These are phyloP conservation scores for Delonix regia DNA, from an alignment of 306 rosid species.

Conservation along the genomic window DNA sequence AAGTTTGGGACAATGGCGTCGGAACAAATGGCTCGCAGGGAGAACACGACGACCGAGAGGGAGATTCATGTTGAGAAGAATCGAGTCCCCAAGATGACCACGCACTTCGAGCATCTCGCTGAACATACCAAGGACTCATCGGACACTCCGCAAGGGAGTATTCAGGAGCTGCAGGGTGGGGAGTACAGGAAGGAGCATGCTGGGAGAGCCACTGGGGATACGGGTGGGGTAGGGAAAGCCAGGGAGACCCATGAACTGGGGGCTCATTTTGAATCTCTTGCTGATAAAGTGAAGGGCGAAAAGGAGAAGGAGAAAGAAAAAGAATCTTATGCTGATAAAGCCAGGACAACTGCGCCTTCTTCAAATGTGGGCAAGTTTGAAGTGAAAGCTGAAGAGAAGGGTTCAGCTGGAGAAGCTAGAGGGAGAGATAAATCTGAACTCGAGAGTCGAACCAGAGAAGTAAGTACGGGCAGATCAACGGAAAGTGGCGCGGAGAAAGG, in stretches of 20 bases:
- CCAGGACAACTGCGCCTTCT: constrained; percentile 12
- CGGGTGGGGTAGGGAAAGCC: constrained; percentile 36
- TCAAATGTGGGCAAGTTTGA: constrained; percentile 33
- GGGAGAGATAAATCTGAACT: constrained; percentile 2
- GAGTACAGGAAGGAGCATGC: not conserved
- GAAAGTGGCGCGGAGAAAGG: not conserved
- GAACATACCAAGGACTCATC: constrained; percentile 33
- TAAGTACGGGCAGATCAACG: not conserved
- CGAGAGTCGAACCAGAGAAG: constrained; percentile 23
- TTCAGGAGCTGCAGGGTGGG: constrained; percentile 33
- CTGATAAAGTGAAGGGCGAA: constrained; percentile 40
- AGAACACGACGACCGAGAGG: constrained; percentile 47
- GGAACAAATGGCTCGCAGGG: constrained; percentile 53
- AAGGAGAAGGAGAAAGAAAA: constrained; percentile 1
- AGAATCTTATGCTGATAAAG: constrained; percentile 31
- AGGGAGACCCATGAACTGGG: constrained; percentile 48
- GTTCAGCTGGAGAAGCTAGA: not conserved
- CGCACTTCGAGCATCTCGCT: constrained; percentile 59
- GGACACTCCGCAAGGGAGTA: constrained; percentile 37
- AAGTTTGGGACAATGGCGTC: constrained; percentile 55
- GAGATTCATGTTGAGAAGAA: constrained; percentile 47
- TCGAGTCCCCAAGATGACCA: constrained; percentile 58
- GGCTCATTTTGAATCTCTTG: constrained; percentile 52
- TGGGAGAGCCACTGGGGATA: constrained; percentile 43
- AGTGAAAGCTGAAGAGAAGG: constrained; percentile 30